Evolutionary conservation across 2,329 filamentous ascomycete genomes (phyloP), one percentile per base, ranked within the genome.

Genomic region (Aspergillus aculeatus): DNA sequence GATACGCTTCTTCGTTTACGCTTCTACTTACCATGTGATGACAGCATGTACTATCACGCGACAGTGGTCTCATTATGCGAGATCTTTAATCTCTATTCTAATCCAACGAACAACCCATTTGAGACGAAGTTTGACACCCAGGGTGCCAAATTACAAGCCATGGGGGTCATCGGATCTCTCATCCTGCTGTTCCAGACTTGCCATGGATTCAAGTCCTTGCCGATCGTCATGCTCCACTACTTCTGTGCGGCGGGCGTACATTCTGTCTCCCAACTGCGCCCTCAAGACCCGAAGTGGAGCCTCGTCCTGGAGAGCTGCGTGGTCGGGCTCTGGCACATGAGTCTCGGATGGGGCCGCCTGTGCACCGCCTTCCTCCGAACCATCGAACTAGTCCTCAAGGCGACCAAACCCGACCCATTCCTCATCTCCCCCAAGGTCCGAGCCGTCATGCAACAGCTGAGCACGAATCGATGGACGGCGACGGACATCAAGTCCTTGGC

Each of bases 221-320:
- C 67, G 3, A 62, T 69, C 23, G 65, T 69, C 2, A 68, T 69
- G 65, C 55, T 68, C 16, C 67, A 69, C 50, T 68, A 68, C 50
- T 66, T 68, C 44, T 68, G 65, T 47, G 54, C 68, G 4, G 66
- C 59, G 1, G 66, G 67, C 3, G 60, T 69, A 5, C 64, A 68
- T 44, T 56, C 65, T 3, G 56, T 65, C 14, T 62, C 66, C 1
- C 61, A 65, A 26, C 38, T 68, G 2, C 31, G 56, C 12, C 32
- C 54, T 3, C 24, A 54, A 2, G 60, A 64, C 3, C 62, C 62
- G 5, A 66, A 68, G 53, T 68, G 67, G 67, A 59, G 55, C 29
- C 54, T 64, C 6, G 62, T 69, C 4, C 50, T 69, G 11, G 67
- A 69, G 52, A 59, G 61, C 50, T 66, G 66, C 19, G 67, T 67